Percentiles rank a stretch among this genome's conserved stretches.
phyloP scores from a whole-genome alignment of 2,329 filamentous ascomycete genomes.

The Zarea fungicola region DNA sequence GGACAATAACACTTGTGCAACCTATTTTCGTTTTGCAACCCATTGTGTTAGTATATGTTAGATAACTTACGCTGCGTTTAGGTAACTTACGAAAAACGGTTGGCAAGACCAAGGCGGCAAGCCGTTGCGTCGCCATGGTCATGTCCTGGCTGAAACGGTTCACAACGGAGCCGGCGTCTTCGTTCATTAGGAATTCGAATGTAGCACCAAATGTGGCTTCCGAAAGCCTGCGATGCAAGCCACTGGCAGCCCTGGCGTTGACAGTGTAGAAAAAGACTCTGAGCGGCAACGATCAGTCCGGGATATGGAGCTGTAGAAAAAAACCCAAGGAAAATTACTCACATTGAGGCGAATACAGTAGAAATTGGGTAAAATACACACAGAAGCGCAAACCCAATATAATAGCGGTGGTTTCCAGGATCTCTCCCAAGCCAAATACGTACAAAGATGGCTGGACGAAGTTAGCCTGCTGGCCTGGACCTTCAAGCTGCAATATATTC shows the following conservation, averaged over 20 bases:
- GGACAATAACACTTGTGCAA: conserved; percentile 20
- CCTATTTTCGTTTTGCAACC: no score
- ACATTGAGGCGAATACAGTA: neutral
- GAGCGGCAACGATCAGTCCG: neutral
- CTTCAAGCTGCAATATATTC: neutral
- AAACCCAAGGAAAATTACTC: neutral
- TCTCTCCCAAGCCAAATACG: neutral
- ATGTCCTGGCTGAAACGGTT: neutral
- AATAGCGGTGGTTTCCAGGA: neutral
- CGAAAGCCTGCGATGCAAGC: neutral
- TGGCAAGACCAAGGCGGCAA: neutral
- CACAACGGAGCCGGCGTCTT: neutral
- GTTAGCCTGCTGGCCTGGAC: neutral
- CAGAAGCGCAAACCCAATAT: neutral
- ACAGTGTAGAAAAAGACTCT: neutral
- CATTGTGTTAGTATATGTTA: no score
- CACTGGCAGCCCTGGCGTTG: neutral
- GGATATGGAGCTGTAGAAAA: neutral
- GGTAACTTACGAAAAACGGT: neutral
- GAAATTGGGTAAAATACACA: neutral
- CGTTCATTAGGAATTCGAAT: neutral
- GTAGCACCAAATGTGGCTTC: neutral
- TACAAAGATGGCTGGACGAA: neutral
- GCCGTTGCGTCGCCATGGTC: neutral
- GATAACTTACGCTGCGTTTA: no score